Percentiles rank a stretch among this genome's conserved stretches.
Conservation (phyloP, 306 rosid species). For the Argentina anserina region DNA sequence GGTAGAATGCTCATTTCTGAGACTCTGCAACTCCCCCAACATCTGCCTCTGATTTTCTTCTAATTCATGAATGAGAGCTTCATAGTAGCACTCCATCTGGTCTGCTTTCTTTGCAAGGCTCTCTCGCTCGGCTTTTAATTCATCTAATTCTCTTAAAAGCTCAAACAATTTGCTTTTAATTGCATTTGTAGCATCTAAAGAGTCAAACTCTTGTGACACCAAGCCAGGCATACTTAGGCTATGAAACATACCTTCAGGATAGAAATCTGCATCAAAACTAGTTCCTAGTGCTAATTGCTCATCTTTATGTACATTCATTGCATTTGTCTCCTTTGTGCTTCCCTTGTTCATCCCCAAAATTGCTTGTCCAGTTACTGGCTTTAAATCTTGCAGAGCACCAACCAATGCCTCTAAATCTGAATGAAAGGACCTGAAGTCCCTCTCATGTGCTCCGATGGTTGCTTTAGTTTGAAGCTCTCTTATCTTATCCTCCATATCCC, state of each 20-base stretch:
- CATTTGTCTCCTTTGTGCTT: slow-evolving; percentile 40
- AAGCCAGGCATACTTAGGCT: slow-evolving; percentile 50
- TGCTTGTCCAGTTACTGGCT: slow-evolving; percentile 56
- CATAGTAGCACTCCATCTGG: slow-evolving; percentile 99
- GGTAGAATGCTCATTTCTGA: slow-evolving; percentile 84
- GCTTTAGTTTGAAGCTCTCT: slow-evolving; percentile 64
- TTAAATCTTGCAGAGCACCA: slow-evolving; percentile 57
- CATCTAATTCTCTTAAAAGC: slow-evolving; percentile 78
- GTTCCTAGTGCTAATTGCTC: slow-evolving; percentile 55
- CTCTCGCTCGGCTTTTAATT: slow-evolving; percentile 75
- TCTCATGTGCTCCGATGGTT: slow-evolving; percentile 62
- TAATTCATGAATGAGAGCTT: slow-evolving; percentile 96
- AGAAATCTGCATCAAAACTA: slow-evolving; percentile 58
- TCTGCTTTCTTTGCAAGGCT: slow-evolving; percentile 85
- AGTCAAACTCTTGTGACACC: slow-evolving; percentile 54
- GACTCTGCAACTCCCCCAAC: slow-evolving; percentile 93
- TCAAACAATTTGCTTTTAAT: slow-evolving; percentile 67
- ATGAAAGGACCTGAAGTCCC: slow-evolving; percentile 54
- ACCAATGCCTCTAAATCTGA: slow-evolving; percentile 63
- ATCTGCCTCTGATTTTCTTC: slow-evolving; percentile 95
- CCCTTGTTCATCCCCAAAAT: slow-evolving; percentile 37
- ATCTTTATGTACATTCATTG: slow-evolving; percentile 40
- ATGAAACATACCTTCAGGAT: slow-evolving; percentile 56
- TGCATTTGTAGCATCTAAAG: slow-evolving; percentile 64
- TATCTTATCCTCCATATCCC: slow-evolving; percentile 73